These are phyloP conservation scores for Aristolochia fimbriata DNA, from an alignment of 164 flowering plant genomes.

Conservation along the genomic window DNA sequence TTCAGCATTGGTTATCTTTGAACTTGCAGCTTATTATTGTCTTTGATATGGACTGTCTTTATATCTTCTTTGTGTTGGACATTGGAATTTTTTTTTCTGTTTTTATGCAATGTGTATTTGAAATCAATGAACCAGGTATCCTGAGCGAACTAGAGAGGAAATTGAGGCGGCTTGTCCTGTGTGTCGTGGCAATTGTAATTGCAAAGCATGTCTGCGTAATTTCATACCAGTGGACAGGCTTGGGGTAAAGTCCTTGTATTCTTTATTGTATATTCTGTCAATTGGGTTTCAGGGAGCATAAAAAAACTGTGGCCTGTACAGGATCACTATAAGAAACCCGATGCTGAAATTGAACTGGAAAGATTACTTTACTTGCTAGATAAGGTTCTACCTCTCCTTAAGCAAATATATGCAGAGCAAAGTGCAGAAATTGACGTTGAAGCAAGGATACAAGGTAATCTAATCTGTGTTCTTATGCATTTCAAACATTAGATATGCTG, in stretches of 20 bases:
- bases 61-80: neutral
- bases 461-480: too few species aligned
- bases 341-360: slow-evolving; percentile 30
- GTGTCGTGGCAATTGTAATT: slow-evolving; percentile 75
- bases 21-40: neutral
- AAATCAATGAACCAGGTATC: slow-evolving; percentile 44
- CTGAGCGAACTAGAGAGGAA: slow-evolving; percentile 40
- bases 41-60: neutral
- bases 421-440: slow-evolving; percentile 42
- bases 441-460: slow-evolving; percentile 39
- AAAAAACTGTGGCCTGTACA: slow-evolving; percentile 14
- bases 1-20: neutral
- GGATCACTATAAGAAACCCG: slow-evolving; percentile 24
- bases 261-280: neutral
- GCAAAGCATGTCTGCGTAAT: slow-evolving; percentile 59
- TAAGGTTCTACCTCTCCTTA: slow-evolving; percentile 56
- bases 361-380: slow-evolving; percentile 44
- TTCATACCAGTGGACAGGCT: neutral
- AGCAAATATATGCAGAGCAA: slow-evolving; percentile 50
- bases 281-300: neutral
- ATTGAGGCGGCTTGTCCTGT: slow-evolving; percentile 50
- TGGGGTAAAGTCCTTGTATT: neutral
- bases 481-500: neutral
- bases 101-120: slow-evolving; percentile 3
- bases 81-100: neutral